phyloP scores from a whole-genome alignment of 148 eudicot species.

The Fagopyrum homotropicum region DNA sequence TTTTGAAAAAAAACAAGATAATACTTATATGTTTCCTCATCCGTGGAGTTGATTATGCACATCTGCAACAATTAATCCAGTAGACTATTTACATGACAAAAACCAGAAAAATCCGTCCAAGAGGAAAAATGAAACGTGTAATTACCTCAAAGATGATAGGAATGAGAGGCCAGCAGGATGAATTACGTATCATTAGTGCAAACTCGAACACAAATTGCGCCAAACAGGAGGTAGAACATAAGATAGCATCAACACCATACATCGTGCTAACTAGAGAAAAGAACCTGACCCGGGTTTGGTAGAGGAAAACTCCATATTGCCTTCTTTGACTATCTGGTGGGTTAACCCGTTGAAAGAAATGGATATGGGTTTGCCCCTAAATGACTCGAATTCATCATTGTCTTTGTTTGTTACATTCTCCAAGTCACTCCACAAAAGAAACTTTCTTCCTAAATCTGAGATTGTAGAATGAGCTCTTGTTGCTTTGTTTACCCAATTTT shows the following conservation, averaged over 20 bases:
- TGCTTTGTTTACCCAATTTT: slow-evolving; percentile 18
- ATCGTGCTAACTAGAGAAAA: slow-evolving; percentile 64
- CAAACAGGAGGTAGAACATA: slow-evolving; percentile 63
- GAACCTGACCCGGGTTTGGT: slow-evolving; percentile 51
- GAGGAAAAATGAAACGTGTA: not conserved
- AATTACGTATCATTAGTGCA: slow-evolving; percentile 30
- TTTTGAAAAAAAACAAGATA: no score
- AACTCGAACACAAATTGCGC: slow-evolving; percentile 53
- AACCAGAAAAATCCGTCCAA: not conserved
- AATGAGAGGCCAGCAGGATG: slow-evolving; percentile 80
- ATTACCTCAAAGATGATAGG: slow-evolving; percentile 83
- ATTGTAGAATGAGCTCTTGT: not conserved
- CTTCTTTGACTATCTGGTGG: slow-evolving; percentile 61
- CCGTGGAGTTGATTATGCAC: slow-evolving; percentile 60
- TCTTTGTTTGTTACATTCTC: slow-evolving; percentile 13
- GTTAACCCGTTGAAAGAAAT: slow-evolving; percentile 63
- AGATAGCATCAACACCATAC: slow-evolving; percentile 52
- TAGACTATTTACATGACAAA: not conserved
- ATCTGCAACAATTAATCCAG: slow-evolving; percentile 25
- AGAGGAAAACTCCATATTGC: slow-evolving; percentile 43
- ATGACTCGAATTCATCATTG: slow-evolving; percentile 36
- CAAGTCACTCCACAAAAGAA: slow-evolving; percentile 10
- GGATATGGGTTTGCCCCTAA: slow-evolving; percentile 74
- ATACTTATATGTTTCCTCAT: slow-evolving; percentile 71
- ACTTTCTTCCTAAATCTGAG: not conserved